Evolutionary conservation across 2,329 filamentous ascomycete species (phyloP).

Genomic region (Elsinoe fawcettii): DNA sequence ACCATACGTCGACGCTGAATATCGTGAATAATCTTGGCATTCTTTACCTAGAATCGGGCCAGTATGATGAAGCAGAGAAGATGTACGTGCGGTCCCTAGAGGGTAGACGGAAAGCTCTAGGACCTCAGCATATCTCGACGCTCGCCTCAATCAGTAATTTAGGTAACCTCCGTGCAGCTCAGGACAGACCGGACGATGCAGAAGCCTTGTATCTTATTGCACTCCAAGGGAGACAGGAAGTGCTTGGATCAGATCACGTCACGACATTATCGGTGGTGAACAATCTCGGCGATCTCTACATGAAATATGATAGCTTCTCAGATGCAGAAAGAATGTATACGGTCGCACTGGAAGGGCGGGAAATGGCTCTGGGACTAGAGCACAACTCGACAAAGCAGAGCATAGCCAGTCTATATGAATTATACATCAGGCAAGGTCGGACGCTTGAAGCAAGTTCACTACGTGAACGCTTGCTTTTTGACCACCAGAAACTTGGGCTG

Average conservation of each 20-base stretch:
- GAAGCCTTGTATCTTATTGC: constrained; percentile 17
- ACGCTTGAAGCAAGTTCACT: too few species aligned
- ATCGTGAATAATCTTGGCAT: constrained; percentile 17
- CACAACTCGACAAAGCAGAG: too few species aligned
- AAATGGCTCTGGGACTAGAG: too few species aligned
- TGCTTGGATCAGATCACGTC: constrained; percentile 14
- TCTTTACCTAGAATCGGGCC: constrained; percentile 15
- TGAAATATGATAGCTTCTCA: too few species aligned
- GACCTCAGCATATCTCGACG: constrained; percentile 16
- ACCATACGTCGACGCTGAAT: constrained; percentile 18
- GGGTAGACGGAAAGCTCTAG: constrained; percentile 16
- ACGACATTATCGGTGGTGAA: constrained; percentile 16
- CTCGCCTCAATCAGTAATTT: constrained; percentile 17
- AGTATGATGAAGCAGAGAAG: constrained; percentile 17
- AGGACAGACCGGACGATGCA: constrained; percentile 17
- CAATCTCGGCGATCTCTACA: not conserved
- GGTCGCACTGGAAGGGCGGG: too few species aligned
- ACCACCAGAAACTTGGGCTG: too few species aligned
- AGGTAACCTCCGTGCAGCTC: not conserved
- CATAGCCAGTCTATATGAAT: too few species aligned
- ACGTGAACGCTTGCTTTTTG: too few species aligned
- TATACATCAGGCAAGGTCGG: too few species aligned
- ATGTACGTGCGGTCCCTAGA: constrained; percentile 16
- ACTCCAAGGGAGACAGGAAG: constrained; percentile 16
- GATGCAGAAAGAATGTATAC: too few species aligned